A percentile compares a stretch with the other conserved stretches of the same genome.
Evolutionary conservation across 176 grass and related monocot genomes (phyloP).

Genomic region (Sorghum bicolor): Sorghum_bicolor_NCBIv3 NC_012875.2:38519001-38519500

Average conservation of each 20-base stretch:
- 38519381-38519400: constrained; percentile 89
- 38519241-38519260: constrained; percentile 94
- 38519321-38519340: constrained; percentile 91
- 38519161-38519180: constrained; percentile 68
- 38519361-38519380: constrained; percentile 74
- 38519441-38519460: neutral
- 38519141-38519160: constrained; percentile 98
- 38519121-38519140: constrained; percentile 95
- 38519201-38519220: constrained; percentile 97
- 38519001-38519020: constrained; percentile 4
- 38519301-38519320: constrained; percentile 86
- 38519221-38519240: constrained; percentile 93
- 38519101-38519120: constrained; percentile 82
- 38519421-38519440: neutral
- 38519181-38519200: constrained; percentile 91
- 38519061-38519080: constrained; percentile 66
- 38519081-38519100: constrained; percentile 97
- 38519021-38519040: neutral
- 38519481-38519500: too few species aligned
- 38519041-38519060: constrained; percentile 13
- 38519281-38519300: constrained; percentile 99
- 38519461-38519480: too few species aligned
- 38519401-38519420: constrained; percentile 61
- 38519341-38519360: constrained; percentile 67
- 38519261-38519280: constrained; percentile 98